Evolutionary conservation across 345 rosid species (phyloP).

Genomic region (Cardamine occulta): DNA sequence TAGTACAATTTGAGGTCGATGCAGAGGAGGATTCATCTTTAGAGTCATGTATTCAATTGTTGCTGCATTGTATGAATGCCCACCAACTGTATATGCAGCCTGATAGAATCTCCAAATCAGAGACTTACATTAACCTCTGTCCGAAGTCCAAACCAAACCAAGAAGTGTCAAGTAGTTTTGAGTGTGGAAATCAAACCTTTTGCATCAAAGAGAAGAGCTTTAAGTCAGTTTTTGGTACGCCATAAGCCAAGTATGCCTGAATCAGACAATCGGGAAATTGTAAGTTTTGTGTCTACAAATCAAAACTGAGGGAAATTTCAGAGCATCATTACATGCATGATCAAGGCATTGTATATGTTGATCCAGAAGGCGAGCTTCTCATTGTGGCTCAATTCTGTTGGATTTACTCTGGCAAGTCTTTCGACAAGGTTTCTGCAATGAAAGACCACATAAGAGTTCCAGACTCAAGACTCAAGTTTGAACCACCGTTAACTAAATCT

Average conservation of each 20-base stretch:
- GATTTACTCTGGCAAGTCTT: conserved; percentile 84
- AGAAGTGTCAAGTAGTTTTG: conserved; percentile 23
- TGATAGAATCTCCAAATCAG: conserved; percentile 41
- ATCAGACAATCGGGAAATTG: not conserved
- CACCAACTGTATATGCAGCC: conserved; percentile 96
- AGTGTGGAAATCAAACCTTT: conserved; percentile 58
- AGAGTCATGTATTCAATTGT: conserved; percentile 73
- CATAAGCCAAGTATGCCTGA: conserved; percentile 95
- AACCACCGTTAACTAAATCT: not conserved
- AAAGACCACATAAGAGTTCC: conserved; percentile 1
- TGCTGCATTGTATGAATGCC: conserved; percentile 83
- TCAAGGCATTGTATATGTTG: conserved; percentile 90
- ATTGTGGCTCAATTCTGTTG: conserved; percentile 63
- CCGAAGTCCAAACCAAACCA: conserved; percentile 28
- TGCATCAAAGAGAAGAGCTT: conserved; percentile 96
- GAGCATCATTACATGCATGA: conserved; percentile 73
- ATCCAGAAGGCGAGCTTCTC: conserved; percentile 99
- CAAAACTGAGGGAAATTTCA: not conserved
- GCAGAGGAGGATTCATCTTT: conserved; percentile 88
- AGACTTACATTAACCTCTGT: conserved; percentile 23
- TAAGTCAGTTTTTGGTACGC: conserved; percentile 90
- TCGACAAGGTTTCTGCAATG: conserved; percentile 77
- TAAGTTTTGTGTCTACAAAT: conserved; percentile 16
- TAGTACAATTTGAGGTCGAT: conserved; percentile 83
- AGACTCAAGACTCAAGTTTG: conserved; percentile 26